Base-by-base conservation (phyloP, 306 rosid genomes). In the Pyrus communis region DNA sequence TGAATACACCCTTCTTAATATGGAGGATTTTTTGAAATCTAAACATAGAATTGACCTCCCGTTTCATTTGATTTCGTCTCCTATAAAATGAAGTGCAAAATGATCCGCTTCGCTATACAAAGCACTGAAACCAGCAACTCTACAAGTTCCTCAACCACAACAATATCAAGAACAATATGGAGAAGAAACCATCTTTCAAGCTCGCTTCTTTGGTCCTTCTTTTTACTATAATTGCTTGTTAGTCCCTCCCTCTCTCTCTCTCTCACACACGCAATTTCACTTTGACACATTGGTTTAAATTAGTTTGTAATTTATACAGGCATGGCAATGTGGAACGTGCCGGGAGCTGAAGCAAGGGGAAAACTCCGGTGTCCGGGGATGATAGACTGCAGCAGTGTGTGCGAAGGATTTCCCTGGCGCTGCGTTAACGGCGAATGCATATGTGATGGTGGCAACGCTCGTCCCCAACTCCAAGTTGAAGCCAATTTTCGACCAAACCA, bases 391-490 rank as follows among this genome's bases (percentile, higher is more conserved):
- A 40, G 17, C 35, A 28, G 12, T 6, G 81, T 77, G 13, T 77
- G 81, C n/a, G 69, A 77, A 69, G 81, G 81, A 18, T 77, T 57
- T 58, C 81, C 81, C 28, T 67, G 35, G 69, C 70, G 75, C 68
- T 77, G 81, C 33, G 52, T 69, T 13, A 28, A 69, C 25, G 75
- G 81, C 23, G 25, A 69, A 59, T 77, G 75, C 60, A 59, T 77
- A 55, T 77, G 81, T 11, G 57, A n/a, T 52, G 23, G 57, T 2
- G 45, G 30, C 15, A 10, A 30, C 57, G 17, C 11, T 59, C 63
- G 49, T 68, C 68, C 70, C 31, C 69, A 9, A 9, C 68, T 21
- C 70, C 59, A 74, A 74, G 17, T 7, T 30, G 78, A 18, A 28
- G 70, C 58, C 11, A 23, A 42, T 7, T 60, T 18, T 43, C 25